A percentile compares a stretch with the other conserved stretches of the same genome.
Evolutionary conservation across 2,329 filamentous ascomycete species (phyloP).

Genomic region (Arachnopeziza araneosa): DNA sequence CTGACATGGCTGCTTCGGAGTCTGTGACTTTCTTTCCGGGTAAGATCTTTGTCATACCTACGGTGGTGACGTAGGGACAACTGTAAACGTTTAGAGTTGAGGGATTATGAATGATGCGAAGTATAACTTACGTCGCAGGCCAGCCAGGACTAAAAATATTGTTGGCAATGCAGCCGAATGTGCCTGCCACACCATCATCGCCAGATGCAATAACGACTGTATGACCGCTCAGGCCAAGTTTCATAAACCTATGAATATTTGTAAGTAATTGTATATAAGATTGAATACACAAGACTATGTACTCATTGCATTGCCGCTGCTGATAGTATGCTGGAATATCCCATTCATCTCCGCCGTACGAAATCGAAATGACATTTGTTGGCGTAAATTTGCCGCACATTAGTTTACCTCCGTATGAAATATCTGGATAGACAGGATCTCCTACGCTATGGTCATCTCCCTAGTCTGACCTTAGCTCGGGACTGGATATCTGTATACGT

Average conservation of each 20-base stretch:
- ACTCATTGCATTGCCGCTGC: constrained; percentile 53
- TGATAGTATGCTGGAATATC: constrained; percentile 56
- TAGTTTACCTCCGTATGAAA: constrained; percentile 32
- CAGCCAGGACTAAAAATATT: constrained; percentile 41
- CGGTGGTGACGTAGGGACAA: constrained; percentile 39
- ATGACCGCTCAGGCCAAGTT: constrained; percentile 59
- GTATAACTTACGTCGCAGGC: constrained; percentile 21
- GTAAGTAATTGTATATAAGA: background rate
- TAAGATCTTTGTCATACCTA: constrained; percentile 32
- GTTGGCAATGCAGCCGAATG: constrained; percentile 37
- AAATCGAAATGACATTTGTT: constrained; percentile 50
- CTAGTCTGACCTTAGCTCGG: background rate
- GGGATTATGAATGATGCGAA: background rate
- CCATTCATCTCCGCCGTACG: constrained; percentile 60
- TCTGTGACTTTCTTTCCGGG: constrained; percentile 19
- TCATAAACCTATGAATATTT: constrained; percentile 31
- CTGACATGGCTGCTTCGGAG: constrained; percentile 22
- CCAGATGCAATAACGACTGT: constrained; percentile 56
- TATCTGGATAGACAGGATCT: constrained; percentile 26
- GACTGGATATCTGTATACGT: background rate
- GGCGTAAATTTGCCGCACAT: constrained; percentile 37
- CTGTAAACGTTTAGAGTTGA: constrained; percentile 11
- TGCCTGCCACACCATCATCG: constrained; percentile 39
- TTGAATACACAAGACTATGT: constrained; percentile 24
- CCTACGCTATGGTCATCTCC: constrained; percentile 1